Evolutionary conservation across 129 eudicot species (phyloP).

Genomic region (Tagetes erecta): DNA sequence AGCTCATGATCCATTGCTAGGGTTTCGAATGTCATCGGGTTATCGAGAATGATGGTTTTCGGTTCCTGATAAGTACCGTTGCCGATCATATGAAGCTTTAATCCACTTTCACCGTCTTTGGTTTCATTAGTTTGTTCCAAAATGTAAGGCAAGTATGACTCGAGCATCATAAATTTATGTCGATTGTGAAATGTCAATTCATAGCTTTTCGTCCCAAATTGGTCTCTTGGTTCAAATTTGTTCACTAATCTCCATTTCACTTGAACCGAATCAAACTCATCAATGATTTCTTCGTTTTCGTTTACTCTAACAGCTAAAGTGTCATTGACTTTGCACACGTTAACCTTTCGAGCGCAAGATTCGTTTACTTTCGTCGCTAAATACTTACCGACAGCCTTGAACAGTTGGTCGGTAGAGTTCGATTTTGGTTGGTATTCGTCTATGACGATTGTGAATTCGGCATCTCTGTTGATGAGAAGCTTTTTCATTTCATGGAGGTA

Average conservation of each 20-base stretch:
- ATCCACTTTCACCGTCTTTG: slow-evolving; percentile 31
- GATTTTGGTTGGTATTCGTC: slow-evolving; percentile 43
- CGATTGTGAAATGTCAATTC: slow-evolving; percentile 46
- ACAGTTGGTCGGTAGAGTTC: slow-evolving; percentile 27
- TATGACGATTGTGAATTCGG: slow-evolving; percentile 39
- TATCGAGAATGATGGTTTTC: slow-evolving; percentile 32
- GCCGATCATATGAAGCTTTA: slow-evolving; percentile 39
- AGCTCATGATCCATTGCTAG: slow-evolving; percentile 45
- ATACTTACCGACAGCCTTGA: slow-evolving; percentile 39
- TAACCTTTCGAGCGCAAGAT: slow-evolving; percentile 33
- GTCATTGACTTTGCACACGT: slow-evolving; percentile 36
- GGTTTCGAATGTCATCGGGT: slow-evolving; percentile 60
- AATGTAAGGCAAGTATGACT: slow-evolving; percentile 44
- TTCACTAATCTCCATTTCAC: slow-evolving; percentile 42
- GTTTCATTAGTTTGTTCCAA: slow-evolving; percentile 26
- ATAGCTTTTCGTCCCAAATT: slow-evolving; percentile 27
- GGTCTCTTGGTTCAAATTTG: neutral
- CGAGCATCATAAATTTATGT: slow-evolving; percentile 34
- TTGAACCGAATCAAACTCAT: slow-evolving; percentile 33
- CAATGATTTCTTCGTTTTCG: slow-evolving; percentile 36
- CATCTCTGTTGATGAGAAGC: slow-evolving; percentile 24
- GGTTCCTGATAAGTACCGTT: slow-evolving; percentile 14
- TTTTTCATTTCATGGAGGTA: slow-evolving; percentile 36
- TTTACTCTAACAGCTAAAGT: slow-evolving; percentile 31
- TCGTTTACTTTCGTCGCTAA: slow-evolving; percentile 41